Conservation (phyloP, 192 early-diverging fungal species). For the Podila epigama region DNA sequence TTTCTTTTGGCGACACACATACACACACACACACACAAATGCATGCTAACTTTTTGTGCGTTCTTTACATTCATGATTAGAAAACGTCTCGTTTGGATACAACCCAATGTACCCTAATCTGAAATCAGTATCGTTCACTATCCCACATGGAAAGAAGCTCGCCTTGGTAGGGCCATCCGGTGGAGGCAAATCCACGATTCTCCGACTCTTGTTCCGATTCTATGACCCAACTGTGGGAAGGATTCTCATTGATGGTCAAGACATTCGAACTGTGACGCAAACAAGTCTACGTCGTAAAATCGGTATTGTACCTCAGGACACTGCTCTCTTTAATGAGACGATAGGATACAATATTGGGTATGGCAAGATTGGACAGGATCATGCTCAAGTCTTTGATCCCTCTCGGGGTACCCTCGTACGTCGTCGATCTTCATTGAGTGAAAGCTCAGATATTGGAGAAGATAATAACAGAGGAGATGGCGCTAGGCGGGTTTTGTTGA, state of each 20-base stretch:
- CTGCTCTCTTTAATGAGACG: conserved; percentile 85
- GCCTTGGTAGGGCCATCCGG: conserved; percentile 95
- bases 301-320: conserved; percentile 89
- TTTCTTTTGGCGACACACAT: too few species aligned
- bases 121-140: conserved; percentile 75
- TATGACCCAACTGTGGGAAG: conserved; percentile 85
- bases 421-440: not conserved
- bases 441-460: conserved; percentile 8
- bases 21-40: too few species aligned
- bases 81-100: conserved; percentile 93
- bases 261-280: conserved; percentile 77
- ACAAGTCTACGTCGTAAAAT: conserved; percentile 79
- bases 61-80: conserved; percentile 11
- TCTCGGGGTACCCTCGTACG: not conserved
- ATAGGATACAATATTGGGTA: conserved; percentile 93
- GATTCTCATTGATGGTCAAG: conserved; percentile 87
- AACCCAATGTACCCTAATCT: conserved; percentile 61
- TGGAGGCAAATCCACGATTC: conserved; percentile 88
- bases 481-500: conserved; percentile 4
- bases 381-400: conserved; percentile 61
- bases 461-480: not conserved
- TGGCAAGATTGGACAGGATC: conserved; percentile 70
- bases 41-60: too few species aligned
- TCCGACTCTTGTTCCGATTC: conserved; percentile 91
- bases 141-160: conserved; percentile 84